These are phyloP conservation scores for Eutrema heterophyllum DNA, from an alignment of 345 rosid species.

Conservation along the genomic window DNA sequence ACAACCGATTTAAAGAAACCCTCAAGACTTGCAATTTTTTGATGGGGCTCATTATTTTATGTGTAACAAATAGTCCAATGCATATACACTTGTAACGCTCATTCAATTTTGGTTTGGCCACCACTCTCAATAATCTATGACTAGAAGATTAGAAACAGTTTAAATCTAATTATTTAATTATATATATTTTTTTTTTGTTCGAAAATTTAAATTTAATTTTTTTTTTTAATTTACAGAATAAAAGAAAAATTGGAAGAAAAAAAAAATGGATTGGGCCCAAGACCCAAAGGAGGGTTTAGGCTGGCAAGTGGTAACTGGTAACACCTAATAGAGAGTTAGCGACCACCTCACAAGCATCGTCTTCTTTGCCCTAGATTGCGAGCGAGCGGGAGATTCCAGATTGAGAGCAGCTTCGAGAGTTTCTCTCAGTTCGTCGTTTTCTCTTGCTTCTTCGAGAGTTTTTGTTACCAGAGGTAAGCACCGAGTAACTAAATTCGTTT, in stretches of 20 bases:
- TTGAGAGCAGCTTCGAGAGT: conserved; percentile 16
- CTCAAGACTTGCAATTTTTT: not conserved
- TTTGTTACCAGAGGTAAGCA: conserved; percentile 3
- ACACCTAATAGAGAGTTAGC: not conserved
- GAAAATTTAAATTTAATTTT: too few relatives aligned
- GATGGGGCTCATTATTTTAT: not conserved
- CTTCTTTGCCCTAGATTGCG: conserved; percentile 26
- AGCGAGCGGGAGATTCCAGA: conserved; percentile 23
- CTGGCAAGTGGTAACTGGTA: conserved; percentile 3
- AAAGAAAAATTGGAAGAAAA: not conserved
- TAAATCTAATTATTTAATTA: not conserved
- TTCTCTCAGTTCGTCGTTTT: conserved; percentile 2
- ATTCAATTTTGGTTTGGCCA: not conserved
- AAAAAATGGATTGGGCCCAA: conserved; percentile 22
- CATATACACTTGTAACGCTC: conserved; percentile 11
- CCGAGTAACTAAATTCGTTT: not conserved
- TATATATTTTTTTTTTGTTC: too few relatives aligned
- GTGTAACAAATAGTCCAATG: conserved; percentile 15
- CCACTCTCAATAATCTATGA: conserved; percentile 4
- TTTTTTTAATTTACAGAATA: not conserved
- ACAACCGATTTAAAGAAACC: not conserved
- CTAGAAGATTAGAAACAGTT: not conserved
- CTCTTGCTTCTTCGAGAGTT: not conserved
- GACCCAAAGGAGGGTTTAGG: conserved; percentile 8
- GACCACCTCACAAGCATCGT: conserved; percentile 24